Evolutionary conservation across 331 rosid genomes (phyloP), one percentile per base, ranked within the genome.

Genomic region (Rosa hybrid): DNA sequence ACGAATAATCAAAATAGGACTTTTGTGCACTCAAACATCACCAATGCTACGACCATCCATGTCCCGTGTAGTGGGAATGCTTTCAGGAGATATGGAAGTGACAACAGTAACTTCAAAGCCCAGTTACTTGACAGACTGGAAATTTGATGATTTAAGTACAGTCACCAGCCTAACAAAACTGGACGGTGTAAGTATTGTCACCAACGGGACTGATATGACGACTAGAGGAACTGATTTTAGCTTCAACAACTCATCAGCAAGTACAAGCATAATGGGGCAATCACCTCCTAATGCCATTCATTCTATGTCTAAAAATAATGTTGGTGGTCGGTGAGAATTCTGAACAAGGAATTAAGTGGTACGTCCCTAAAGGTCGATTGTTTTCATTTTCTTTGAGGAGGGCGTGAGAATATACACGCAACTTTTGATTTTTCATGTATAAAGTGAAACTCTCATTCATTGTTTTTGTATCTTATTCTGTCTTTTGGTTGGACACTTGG

Each of bases 1-100:
- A 57, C 75, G 92, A 57, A 10, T 88, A n/a, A 90, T 86, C 3
- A 87, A 90, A 44, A 81, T 94, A 76, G 89, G 91, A 23, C 88
- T 90, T 71, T 25, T 90, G 44, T 94, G 97, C 88, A 94, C 97
- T 48, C 98, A 92, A 71, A 56, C 97, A 81, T 88, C 94, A 39
- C 97, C 96, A 18, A 5, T 23, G 4, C 84, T 77, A 42, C 81
- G 97, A 41, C 97, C 97, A 75, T 73, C 96, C 0, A 94, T 92
- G 98, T 92, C 97, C 0, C 86, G 92, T 1, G 97, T 87, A 41
- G 91, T 92, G 79, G 94, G 92, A 72, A 94, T 90, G 97, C 93
- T 94, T 77, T 77, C 86, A 0, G 93, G 97, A 81, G 97, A 89
- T 77, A 75, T 67, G 5, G 94, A 92, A 81, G 94, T 90, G 77